Conservation (phyloP, 805 yeast species). For the Nakazawaea siamensis region DNA sequence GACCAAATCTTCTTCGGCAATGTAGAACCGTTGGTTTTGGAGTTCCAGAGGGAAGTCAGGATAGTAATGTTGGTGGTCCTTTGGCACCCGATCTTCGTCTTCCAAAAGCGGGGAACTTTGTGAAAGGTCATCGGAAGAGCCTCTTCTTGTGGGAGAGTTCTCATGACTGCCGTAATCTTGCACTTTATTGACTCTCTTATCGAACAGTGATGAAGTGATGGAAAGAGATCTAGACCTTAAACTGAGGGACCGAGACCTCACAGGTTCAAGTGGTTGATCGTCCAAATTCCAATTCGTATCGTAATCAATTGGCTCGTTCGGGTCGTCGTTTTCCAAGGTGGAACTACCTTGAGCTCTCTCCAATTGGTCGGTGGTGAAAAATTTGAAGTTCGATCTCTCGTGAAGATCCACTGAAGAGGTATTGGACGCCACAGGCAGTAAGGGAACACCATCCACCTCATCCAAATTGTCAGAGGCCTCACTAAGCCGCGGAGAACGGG, state of each 20-base stretch:
- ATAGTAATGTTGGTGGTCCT: conserved; percentile 34
- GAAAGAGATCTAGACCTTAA: conserved; percentile 6
- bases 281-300: conserved; percentile 67
- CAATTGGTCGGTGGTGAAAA: conserved; percentile 77
- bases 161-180: conserved; percentile 10
- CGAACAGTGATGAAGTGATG: conserved; percentile 10
- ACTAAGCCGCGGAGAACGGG: conserved; percentile 9
- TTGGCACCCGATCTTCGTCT: conserved; percentile 18
- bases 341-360: conserved; percentile 86
- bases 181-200: conserved; percentile 3
- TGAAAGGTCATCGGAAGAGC: conserved; percentile 15
- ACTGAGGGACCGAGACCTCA: neutral
- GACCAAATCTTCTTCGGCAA: conserved; percentile 93
- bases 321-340: conserved; percentile 37
- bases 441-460: conserved; percentile 16
- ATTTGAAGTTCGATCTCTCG: conserved; percentile 50
- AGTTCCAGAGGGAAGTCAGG: conserved; percentile 32
- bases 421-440: conserved; percentile 26
- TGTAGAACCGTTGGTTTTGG: conserved; percentile 72
- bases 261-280: conserved; percentile 7
- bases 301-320: conserved; percentile 50
- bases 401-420: conserved; percentile 28
- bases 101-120: conserved; percentile 10
- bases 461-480: conserved; percentile 4
- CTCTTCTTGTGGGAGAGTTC: conserved; percentile 9